Evolutionary conservation across 139 green algal species (phyloP), one percentile per base, ranked within the genome.

Genomic region (Penium margaritaceum): DNA sequence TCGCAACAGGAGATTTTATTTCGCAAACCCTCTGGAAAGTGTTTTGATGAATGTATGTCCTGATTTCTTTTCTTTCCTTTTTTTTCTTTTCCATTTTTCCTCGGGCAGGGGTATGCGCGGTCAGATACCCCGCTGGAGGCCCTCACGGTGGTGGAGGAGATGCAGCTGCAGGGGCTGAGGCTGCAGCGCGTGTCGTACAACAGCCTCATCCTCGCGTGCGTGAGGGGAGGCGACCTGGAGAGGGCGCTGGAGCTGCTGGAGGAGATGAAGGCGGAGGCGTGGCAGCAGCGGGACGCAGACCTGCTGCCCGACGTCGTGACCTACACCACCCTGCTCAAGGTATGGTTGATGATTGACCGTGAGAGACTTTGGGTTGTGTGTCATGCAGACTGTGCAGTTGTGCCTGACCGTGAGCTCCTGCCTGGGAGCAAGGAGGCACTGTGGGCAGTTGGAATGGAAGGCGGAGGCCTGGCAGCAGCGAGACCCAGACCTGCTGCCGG

Each of bases 251-350:
- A 60, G n/a, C 47, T 60, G 12, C 47, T 60, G 47, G n/a, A 60
- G 2, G 47, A 60, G 3, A 57, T 72, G 63, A 61, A 64, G 36
- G n/a, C 63, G 29, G 70, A 77, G 62, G 61, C 72, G 14, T 30
- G 29, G 41, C 29, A 24, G 1, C 29, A 34, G 39, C 30, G 47
- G 17, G 33, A 44, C 5, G 47, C 29, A 27, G 21, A 37, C 29
- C 44, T 79, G 47, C 72, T 76, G 43, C 72, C 72, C n/a, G 72
- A 79, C 32, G 72, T 77, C 14, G 65, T 79, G 29, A 79, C 72
- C 1, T 79, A 79, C 72, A 77, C 72, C 63, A 79, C 72, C 37
- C 35, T 68, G 5, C 27, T 68, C 37, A 44, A 68, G 60, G 60
- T 60, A 34, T 34, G n/a, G n/a, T n/a, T n/a, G n/a, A n/a, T n/a